Conservation (phyloP, 352 stramenopile species). For the Phytophthora sansomeana region DNA sequence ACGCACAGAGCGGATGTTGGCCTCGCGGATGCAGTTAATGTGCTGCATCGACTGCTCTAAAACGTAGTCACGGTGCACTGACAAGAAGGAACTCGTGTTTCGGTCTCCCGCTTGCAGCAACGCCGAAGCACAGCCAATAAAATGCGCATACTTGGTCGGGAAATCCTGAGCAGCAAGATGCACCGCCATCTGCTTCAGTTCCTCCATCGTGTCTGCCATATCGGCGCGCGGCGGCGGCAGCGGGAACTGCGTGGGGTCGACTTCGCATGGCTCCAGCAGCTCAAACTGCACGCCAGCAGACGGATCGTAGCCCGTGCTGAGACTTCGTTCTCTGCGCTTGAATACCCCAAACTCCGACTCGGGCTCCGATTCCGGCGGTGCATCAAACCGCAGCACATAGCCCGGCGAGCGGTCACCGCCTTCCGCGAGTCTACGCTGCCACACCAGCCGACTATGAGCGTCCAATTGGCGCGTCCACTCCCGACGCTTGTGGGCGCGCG, state of each 20-base stretch:
- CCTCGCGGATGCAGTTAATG: constrained; percentile 50
- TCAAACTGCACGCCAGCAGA: constrained; percentile 38
- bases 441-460: constrained; percentile 42
- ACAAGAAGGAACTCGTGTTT: constrained; percentile 15
- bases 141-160: constrained; percentile 59
- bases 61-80: constrained; percentile 49
- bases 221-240: constrained; percentile 26
- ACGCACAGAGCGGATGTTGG: constrained; percentile 44
- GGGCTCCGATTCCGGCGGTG: constrained; percentile 35
- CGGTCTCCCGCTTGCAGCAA: constrained; percentile 25
- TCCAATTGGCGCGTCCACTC: constrained; percentile 62
- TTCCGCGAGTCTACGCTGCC: constrained; percentile 41
- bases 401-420: constrained; percentile 34
- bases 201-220: constrained; percentile 29
- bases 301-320: constrained; percentile 41
- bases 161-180: constrained; percentile 44
- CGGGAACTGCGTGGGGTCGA: constrained; percentile 37
- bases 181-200: constrained; percentile 34
- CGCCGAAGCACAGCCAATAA: constrained; percentile 34
- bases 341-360: constrained; percentile 25
- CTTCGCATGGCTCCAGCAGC: constrained; percentile 34
- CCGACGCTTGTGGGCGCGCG: constrained; percentile 39
- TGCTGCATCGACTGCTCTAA: constrained; percentile 66
- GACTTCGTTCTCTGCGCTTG: constrained; percentile 28
- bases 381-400: constrained; percentile 47